Base-by-base conservation (phyloP, 192 early-diverging fungal species). In the Powellomyces hirtus region DNA sequence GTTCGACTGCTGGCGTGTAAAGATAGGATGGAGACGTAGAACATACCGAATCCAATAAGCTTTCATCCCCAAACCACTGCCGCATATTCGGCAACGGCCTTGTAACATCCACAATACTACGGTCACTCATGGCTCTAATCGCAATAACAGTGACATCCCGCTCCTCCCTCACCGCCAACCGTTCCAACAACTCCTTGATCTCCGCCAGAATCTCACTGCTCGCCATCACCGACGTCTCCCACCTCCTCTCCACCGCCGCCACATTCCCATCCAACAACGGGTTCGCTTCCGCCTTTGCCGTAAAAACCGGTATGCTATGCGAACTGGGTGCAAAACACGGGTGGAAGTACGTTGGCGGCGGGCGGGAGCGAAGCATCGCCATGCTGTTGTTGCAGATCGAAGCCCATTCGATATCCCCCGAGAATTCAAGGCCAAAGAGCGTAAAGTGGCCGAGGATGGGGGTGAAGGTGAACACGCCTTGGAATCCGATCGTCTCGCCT, bases 261-360 rank as follows among this genome's bases (percentile, higher is more conserved):
- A 27, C 13, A 53, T 53, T 8, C 38, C 29, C 36, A 60, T 35
- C 11, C 16, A 13, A 37, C 36, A 4, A 60, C 7, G 36, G 18
- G 36, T 20, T 37, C 8, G 13, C 37, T 1, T 36, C 36, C 20
- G 34, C 46, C 18, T 33, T 7, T 18, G 78, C 46, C 62, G 71
- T 64, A 22, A 80, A 33, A 20, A 68, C 74, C 31, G 80, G 66
- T 38, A 78, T 55, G 34, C 70, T 70, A 14, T 60, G 55, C 2
- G 75, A 64, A 22, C 56, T 72, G 34, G 81, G 74, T 20, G 78
- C 66, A 38, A 53, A 75, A 62, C 70, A 72, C 2, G 73, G 74
- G 40, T 45, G 49, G 50, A 80, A 80, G 22, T n/a, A n/a, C n/a
- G n/a, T n/a, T n/a, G 31, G n/a, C 26, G 65, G 29, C 0, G 40